Percentiles rank a stretch among this genome's conserved stretches.
Conservation (phyloP, 1,139 yeast genomes). For the Yamadazyma spencermartinsiae region DNA sequence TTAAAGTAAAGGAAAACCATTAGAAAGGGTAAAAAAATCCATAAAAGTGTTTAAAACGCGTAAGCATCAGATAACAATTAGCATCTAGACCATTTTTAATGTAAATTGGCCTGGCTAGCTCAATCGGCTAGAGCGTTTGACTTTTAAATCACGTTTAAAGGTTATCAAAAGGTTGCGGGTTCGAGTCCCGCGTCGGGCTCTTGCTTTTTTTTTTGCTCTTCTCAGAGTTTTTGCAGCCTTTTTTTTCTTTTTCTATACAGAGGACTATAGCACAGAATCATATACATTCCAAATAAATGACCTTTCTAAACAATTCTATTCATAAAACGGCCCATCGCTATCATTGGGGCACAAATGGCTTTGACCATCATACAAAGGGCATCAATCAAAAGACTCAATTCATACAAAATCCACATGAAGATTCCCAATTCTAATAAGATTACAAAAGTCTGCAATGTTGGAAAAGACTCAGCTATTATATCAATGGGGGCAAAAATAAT, state of each 20-base stretch:
- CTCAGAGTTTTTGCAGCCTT: not conserved
- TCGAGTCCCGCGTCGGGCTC: constrained; percentile 22
- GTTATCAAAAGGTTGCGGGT: constrained; percentile 20
- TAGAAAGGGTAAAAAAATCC: no score
- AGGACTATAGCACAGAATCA: no score
- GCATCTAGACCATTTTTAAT: not conserved
- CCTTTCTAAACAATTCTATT: constrained; percentile 34
- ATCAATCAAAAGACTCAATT: constrained; percentile 43
- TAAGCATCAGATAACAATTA: not conserved
- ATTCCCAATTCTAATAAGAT: constrained; percentile 39
- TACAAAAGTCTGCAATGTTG: constrained; percentile 41
- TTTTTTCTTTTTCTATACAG: not conserved
- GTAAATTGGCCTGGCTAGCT: constrained; percentile 16
- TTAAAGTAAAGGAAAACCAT: no score
- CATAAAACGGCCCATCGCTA: constrained; percentile 48
- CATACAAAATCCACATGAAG: constrained; percentile 46
- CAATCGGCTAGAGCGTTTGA: constrained; percentile 20
- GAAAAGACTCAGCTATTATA: constrained; percentile 39
- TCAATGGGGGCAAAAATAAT: constrained; percentile 47
- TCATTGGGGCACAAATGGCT: constrained; percentile 51
- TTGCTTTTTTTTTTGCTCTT: constrained; percentile 8
- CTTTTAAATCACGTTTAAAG: constrained; percentile 11
- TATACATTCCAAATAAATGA: not conserved
- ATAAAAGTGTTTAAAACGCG: not conserved
- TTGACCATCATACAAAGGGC: constrained; percentile 50